Evolutionary conservation across 2,329 filamentous ascomycete species (phyloP).

Genomic region (Penicillium concentricum): DNA sequence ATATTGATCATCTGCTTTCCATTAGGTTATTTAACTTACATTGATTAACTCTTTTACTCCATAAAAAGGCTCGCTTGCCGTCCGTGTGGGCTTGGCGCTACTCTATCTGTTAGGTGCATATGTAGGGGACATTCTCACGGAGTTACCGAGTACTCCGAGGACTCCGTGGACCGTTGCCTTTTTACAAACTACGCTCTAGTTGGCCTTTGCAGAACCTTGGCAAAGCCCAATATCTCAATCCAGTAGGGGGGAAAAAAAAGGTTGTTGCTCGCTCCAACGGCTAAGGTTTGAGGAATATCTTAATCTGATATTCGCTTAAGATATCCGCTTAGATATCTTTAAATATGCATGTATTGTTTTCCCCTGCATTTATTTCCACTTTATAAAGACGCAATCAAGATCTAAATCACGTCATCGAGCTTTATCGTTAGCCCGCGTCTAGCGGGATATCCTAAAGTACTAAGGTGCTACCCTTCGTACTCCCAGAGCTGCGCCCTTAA

Average conservation of each 20-base stretch:
- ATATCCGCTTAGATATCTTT: not conserved
- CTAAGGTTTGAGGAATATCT: not conserved
- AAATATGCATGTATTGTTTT: not conserved
- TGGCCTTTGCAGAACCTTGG: not conserved
- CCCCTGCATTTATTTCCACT: conserved; percentile 4
- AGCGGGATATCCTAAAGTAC: not conserved
- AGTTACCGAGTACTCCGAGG: not conserved
- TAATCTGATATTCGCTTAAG: not conserved
- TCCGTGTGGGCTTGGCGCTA: conserved; percentile 6
- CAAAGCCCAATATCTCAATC: not conserved
- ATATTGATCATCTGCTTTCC: not conserved
- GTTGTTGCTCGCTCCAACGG: not conserved
- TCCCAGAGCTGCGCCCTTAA: not conserved
- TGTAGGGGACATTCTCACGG: not conserved
- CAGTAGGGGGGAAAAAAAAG: too few species aligned
- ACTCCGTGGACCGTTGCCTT: not conserved
- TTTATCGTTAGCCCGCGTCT: conserved; percentile 16
- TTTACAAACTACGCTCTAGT: not conserved
- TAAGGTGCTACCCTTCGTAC: not conserved
- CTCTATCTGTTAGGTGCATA: conserved; percentile 16
- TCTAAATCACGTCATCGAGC: conserved; percentile 38
- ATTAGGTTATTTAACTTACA: not conserved
- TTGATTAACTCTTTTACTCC: too few species aligned
- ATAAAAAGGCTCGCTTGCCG: conserved; percentile 1
- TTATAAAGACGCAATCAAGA: conserved; percentile 26